Base-by-base conservation (phyloP, 2,329 filamentous ascomycete genomes). In the Aspergillus ustus region DNA sequence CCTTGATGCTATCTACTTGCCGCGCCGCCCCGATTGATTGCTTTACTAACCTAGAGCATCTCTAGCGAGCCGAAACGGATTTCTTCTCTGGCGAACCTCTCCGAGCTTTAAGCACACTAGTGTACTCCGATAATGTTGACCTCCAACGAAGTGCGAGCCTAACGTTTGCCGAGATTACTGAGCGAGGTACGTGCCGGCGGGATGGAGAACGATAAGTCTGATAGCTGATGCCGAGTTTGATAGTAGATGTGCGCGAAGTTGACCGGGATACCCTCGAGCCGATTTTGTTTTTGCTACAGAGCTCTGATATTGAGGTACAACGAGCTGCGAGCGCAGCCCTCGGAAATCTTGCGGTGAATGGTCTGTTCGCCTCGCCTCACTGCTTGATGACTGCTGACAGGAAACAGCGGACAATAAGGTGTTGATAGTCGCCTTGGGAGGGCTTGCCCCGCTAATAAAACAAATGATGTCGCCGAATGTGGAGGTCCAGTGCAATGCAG, bases 381-480 rank as follows among this genome's bases (percentile, higher is more conserved):
- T 70, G 44, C n/a, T 6, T 48, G 56, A 50, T 57, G 58, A 50
- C 34, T 60, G 71, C 84, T 87, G 74, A 88, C 76, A 51, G 44
- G 9, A 45, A 57, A n/a, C 71, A 98, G 95, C 92, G 69, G 93
- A 97, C 77, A 99, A 99, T 84, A 99, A 99, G 79, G 93, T 98
- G 64, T 84, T 94, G 67, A 99, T 99, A 72, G 95, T 99, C 64
- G 87, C 92, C 67, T 87, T 99, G 17, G 93, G 93, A 61, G 95
- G 95, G 28, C 85, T 99, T 63, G 89, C 89, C 57, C 94, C 95
- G 57, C 85, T 99, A 63, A 99, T 98, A 79, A 90, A 92, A 67
- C 95, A 99, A 80, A 99, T 99, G 95, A 92, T 96, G 81, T 98
- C 94, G 60, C 87, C 90, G 51, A 99, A 99, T 72, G 95, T 99